Evolutionary conservation across 805 yeast genomes (phyloP).

Genomic region (Metschnikowia matae): DNA sequence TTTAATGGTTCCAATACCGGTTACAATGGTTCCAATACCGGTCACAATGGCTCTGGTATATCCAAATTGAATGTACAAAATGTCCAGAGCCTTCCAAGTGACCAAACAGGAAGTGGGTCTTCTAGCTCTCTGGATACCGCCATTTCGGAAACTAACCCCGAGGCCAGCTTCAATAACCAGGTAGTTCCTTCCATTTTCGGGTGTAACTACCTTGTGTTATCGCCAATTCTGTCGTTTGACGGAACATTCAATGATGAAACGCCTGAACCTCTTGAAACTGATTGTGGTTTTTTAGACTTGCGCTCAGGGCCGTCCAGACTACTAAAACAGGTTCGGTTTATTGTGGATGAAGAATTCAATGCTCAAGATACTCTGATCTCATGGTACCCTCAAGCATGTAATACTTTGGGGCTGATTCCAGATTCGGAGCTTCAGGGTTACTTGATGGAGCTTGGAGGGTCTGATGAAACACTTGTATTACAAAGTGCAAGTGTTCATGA

Average conservation of each 20-base stretch:
- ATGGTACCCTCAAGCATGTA: not conserved
- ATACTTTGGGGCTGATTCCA: not conserved
- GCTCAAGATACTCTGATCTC: not conserved
- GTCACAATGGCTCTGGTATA: too few species aligned
- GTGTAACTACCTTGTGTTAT: not conserved
- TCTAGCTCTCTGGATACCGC: not conserved
- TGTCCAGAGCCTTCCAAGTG: too few species aligned
- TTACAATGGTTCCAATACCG: too few species aligned
- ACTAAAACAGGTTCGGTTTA: conserved; percentile 1
- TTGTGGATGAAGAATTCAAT: conserved; percentile 4
- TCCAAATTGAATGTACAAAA: too few species aligned
- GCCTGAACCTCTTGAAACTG: not conserved
- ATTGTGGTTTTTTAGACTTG: not conserved
- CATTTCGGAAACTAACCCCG: conserved; percentile 1
- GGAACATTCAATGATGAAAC: not conserved
- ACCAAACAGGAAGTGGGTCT: not conserved
- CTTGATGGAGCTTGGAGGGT: conserved; percentile 2
- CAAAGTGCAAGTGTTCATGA: not conserved
- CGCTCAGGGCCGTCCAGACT: not conserved
- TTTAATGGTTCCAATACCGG: too few species aligned
- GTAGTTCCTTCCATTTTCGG: not conserved
- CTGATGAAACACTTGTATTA: conserved; percentile 2
- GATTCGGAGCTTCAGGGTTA: not conserved
- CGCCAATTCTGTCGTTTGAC: conserved; percentile 6
- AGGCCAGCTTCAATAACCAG: conserved; percentile 1